Evolutionary conservation across 176 grass and related monocot genomes (phyloP).

Genomic region (maize (Zea mays)): DNA sequence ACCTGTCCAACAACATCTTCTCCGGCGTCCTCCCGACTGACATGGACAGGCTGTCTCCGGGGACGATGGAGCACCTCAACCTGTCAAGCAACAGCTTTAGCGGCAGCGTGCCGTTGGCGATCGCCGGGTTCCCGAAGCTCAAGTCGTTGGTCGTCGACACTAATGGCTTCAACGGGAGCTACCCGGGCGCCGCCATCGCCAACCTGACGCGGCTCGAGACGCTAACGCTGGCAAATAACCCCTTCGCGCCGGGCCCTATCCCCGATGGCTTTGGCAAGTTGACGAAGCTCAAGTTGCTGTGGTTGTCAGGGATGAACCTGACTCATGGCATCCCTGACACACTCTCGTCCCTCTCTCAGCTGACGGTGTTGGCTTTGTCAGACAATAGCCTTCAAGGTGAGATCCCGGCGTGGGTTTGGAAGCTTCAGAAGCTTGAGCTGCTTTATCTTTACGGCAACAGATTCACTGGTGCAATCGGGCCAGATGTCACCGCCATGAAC

Average conservation of each 20-base stretch:
- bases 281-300: conserved; percentile 18
- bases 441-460: conserved; percentile 23
- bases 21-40: conserved; percentile 1
- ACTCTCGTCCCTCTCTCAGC: not conserved
- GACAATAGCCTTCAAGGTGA: not conserved
- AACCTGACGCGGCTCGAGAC: conserved; percentile 17
- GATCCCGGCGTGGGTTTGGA: conserved; percentile 38
- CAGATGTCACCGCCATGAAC: not conserved
- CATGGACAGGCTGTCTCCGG: conserved; percentile 21
- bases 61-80: conserved; percentile 35
- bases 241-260: conserved; percentile 5
- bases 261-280: conserved; percentile 30
- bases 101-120: conserved; percentile 28
- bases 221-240: conserved; percentile 33
- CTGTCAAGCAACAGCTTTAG: conserved; percentile 44
- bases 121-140: conserved; percentile 27
- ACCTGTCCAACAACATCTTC: conserved; percentile 50
- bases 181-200: conserved; percentile 19
- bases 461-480: conserved; percentile 9
- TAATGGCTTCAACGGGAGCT: conserved; percentile 44
- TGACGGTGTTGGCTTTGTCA: not conserved
- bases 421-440: conserved; percentile 19
- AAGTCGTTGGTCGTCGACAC: conserved; percentile 12
- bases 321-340: conserved; percentile 20
- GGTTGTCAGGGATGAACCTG: conserved; percentile 31